Conservation (phyloP, 495 filamentous ascomycete species). For the Penicillium manginii region DNA sequence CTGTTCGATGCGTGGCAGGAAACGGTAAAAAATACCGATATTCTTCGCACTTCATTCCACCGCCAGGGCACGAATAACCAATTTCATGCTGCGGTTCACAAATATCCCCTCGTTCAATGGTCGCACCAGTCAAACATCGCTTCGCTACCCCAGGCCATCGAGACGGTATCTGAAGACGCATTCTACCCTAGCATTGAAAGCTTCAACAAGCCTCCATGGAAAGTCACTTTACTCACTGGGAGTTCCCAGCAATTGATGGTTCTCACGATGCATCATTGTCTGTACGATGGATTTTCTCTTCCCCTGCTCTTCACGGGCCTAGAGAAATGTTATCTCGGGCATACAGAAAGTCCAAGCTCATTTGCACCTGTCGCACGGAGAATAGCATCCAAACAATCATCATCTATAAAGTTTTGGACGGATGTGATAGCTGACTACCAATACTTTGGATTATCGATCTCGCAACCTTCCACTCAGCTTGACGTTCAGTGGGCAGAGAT, state of each 20-base stretch:
- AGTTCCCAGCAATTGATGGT: conserved; percentile 30
- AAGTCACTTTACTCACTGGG: conserved; percentile 10
- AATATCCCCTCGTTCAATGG: background rate
- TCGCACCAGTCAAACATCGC: background rate
- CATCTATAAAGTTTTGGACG: background rate
- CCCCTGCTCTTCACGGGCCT: conserved; percentile 59
- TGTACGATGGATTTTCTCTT: conserved; percentile 79
- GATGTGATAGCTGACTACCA: background rate
- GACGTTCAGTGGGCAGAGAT: background rate
- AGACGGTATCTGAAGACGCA: background rate
- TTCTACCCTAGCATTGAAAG: background rate
- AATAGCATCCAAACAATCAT: background rate
- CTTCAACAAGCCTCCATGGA: background rate
- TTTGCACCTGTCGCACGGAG: background rate
- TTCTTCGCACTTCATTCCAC: conserved; percentile 32
- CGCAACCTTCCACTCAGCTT: background rate
- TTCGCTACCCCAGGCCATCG: background rate
- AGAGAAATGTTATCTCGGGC: conserved; percentile 1
- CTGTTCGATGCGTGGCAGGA: background rate
- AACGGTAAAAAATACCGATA: conserved; percentile 10
- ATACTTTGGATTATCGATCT: background rate
- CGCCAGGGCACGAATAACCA: background rate
- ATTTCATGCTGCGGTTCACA: conserved; percentile 22
- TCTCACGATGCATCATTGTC: conserved; percentile 73
- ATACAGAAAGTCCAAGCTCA: conserved; percentile 7